Base-by-base conservation (phyloP, 306 rosid species). In the Vicia sativa region DNA sequence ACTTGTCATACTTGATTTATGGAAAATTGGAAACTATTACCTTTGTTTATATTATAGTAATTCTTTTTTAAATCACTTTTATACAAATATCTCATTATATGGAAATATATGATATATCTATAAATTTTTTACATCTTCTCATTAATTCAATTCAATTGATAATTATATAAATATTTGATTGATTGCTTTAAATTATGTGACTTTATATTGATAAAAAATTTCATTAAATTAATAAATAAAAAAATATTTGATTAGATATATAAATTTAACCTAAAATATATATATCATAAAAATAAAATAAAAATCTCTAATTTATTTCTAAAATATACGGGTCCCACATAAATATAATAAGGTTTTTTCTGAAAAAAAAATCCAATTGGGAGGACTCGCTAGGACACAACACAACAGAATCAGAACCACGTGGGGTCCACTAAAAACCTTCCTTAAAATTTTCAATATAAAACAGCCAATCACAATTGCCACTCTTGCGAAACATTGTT, bases 391-490 rank as follows among this genome's bases (percentile, higher is more conserved):
- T 26, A 14, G 16, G 26, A 58, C 26, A 43, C 72, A n/a, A 38
- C 43, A 28, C 25, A 52, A 58, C 70, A 62, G 56, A 64, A 74
- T 44, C 65, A 64, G 21, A 41, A 59, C 31, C 43, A 42, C 0
- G 13, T 8, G 78, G 79, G 78, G 34, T 44, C 75, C 73, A 80
- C 71, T 16, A 15, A 11, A 78, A 83, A 80, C 25, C 71, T 80
- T 74, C 87, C 64, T 10, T n/a, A 1, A 44, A 16, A 38, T 9
- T 37, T 69, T 7, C 39, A 49, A 15, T 0, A 21, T 9, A 7
- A 2, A 29, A 65, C 50, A 14, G 53, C 62, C 53, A 73, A 25
- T 39, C 4, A 75, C 14, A 59, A 69, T 5, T 3, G 25, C 28
- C 39, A 75, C 4, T 37, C 5, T 14, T 3, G 41, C 18, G 7